Base-by-base conservation (phyloP, 805 yeast species). In the Saccharomycopsis selenospora region DNA sequence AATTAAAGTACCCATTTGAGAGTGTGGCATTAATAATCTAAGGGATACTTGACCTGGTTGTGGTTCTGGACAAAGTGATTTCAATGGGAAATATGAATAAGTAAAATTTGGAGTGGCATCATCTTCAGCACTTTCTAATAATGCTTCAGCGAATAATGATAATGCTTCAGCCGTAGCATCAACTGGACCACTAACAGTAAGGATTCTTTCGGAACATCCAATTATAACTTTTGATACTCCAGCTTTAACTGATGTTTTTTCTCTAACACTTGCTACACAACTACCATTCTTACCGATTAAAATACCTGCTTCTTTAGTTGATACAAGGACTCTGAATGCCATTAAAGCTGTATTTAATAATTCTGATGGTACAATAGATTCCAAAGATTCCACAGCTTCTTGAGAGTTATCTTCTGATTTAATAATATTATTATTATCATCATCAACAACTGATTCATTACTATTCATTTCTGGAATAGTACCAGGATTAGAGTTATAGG, bases 291-390 rank as follows among this genome's bases (percentile, higher is more conserved):
- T 84, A 47, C 96, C 96, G 57, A 89, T 89, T 53, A 89, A 78
- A 53, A 88, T 85, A 14, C 96, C 96, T 10, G 95, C 90, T 64
- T 89, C 96, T 60, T 82, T 84, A 48, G 89, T 77, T 2, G 93
- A 80, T 17, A 89, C 84, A 25, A 89, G 71, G 1, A 87, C 75
- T 51, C 89, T 55, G 57, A 54, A 49, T 7, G 69, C 65, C 33
- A 68, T 64, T 28, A 64, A 52, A 2, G 56, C 53, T 17, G 56
- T 56, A 18, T 50, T 49, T 14, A 51, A 44, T 20, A 23, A 45
- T 18, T 46, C 53, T 17, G 43, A 48, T 7, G 55, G 55, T 14
- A 52, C 36, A 6, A 49, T 28, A 8, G 38, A 33, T 20, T 33
- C 38, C 10, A 33, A 33, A 20, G 17, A 20, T 5, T 33, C 38